Evolutionary conservation across 345 rosid species (phyloP), one percentile per base, ranked within the genome.

Genomic region (Aurinia saxatilis): DNA sequence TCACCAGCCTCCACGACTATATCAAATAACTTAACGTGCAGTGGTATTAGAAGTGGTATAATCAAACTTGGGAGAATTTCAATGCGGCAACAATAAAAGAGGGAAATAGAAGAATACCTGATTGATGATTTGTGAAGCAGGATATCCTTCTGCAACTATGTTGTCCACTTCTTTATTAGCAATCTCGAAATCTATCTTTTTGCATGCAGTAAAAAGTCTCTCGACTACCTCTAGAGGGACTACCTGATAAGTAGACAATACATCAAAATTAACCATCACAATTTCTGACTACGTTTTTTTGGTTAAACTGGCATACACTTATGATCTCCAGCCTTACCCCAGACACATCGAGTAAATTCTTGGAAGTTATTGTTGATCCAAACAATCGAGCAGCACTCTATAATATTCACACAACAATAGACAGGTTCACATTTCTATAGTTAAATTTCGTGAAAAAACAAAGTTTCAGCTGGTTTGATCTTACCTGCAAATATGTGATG

Each of bases 381-480:
- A 77, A 90, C 63, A 90, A 77, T 53, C 96, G 88, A 65, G 97
- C 86, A 68, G 86, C 96, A 70, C 99, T 96, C 99, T 93, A 84
- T 69, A 77, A 75, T 49, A 77, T 66, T 61, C 66, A 59, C 15
- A 36, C 33, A 49, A 40, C n/a, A 49, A 23, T 21, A 49, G 34
- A 66, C 29, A 8, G 27, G 34, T 14, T 39, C 21, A 60, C 30
- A 25, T 65, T 5, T 40, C 34, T 21, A 49, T 12, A 48, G 23
- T 15, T 15, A 6, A 69, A 61, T 21, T 33, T 46, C 41, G 5
- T 62, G 12, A 14, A 11, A 4, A 11, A 46, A 38, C 17, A 30
- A 14, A 18, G 10, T 15, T 40, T 56, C 40, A 12, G 14, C 17
- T 19, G 41, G 34, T 41, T 19, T 38, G 46, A 57, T 44, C 75